These are phyloP conservation scores for Fusarium brachygibbosum DNA, from an alignment of 2,329 filamentous ascomycete species.

Conservation along the genomic window DNA sequence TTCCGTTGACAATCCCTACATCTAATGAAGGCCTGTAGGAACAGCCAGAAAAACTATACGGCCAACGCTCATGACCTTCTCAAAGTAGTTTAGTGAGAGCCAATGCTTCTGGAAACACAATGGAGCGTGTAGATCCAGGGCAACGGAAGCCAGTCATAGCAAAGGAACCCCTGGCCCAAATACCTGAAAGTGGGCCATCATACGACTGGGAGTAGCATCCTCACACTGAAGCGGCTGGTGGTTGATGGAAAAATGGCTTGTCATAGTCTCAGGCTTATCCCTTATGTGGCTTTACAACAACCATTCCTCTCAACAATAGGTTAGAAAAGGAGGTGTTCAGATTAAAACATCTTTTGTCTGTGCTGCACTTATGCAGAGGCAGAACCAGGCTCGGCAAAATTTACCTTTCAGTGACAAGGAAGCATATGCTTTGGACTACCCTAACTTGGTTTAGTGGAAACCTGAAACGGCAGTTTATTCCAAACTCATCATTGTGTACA, in stretches of 20 bases:
- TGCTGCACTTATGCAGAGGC: not conserved
- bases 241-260: not conserved
- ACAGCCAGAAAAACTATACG: not conserved
- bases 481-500: not conserved
- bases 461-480: not conserved
- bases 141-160: not conserved
- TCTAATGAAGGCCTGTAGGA: not conserved
- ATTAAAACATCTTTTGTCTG: not conserved
- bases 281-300: not conserved
- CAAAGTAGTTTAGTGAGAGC: not conserved
- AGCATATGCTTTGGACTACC: not conserved
- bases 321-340: not conserved
- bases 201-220: not conserved
- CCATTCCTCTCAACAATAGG: not conserved
- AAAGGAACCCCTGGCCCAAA: not conserved
- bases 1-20: not conserved
- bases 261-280: not conserved
- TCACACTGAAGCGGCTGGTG: not conserved
- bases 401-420: not conserved
- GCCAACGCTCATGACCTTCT: not conserved
- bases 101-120: not conserved
- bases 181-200: not conserved
- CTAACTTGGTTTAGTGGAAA: not conserved
- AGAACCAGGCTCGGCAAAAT: not conserved
- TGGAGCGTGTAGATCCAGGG: not conserved